Evolutionary conservation across 495 filamentous ascomycete genomes (phyloP).

Genomic region (Penicillium canariense): DNA sequence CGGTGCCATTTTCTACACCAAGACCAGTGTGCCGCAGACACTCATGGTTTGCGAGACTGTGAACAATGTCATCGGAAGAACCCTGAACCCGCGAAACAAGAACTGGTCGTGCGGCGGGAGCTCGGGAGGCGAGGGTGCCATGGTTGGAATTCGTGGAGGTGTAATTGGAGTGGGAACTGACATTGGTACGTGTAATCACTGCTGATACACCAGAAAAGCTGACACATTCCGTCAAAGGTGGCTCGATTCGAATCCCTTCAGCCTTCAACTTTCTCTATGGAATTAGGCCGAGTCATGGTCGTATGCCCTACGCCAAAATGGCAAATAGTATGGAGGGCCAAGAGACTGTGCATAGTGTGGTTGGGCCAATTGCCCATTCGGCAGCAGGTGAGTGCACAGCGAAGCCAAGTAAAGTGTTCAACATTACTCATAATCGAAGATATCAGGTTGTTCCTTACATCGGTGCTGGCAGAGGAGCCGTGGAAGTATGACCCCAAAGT

Average conservation of each 20-base stretch:
- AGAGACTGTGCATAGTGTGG: slow-evolving; percentile 36
- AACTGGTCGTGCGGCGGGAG: slow-evolving; percentile 39
- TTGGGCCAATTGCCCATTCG: slow-evolving; percentile 38
- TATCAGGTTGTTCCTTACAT: slow-evolving; percentile 35
- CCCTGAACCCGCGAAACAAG: slow-evolving; percentile 37
- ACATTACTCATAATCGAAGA: slow-evolving; percentile 8
- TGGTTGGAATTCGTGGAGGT: slow-evolving; percentile 36
- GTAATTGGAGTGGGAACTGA: slow-evolving; percentile 41
- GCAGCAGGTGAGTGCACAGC: slow-evolving; percentile 30
- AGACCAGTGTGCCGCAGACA: slow-evolving; percentile 43
- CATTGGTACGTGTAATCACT: slow-evolving; percentile 20
- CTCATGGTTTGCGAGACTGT: slow-evolving; percentile 36
- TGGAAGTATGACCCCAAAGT: slow-evolving; percentile 36
- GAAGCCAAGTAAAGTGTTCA: slow-evolving; percentile 7
- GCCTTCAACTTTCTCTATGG: slow-evolving; percentile 47
- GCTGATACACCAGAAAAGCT: background rate
- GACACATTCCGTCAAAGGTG: slow-evolving; percentile 23
- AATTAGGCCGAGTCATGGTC: slow-evolving; percentile 39
- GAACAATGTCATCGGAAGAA: slow-evolving; percentile 43
- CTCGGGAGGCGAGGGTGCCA: slow-evolving; percentile 42
- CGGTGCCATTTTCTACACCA: slow-evolving; percentile 41
- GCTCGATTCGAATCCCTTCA: slow-evolving; percentile 50
- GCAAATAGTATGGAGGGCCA: slow-evolving; percentile 32
- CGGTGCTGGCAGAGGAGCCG: slow-evolving; percentile 28
- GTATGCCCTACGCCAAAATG: slow-evolving; percentile 41